Percentiles rank a stretch among this genome's conserved stretches.
These are phyloP conservation scores for Nicotiana noctiflora DNA, from an alignment of 257 asterid species.

Conservation along the genomic window DNA sequence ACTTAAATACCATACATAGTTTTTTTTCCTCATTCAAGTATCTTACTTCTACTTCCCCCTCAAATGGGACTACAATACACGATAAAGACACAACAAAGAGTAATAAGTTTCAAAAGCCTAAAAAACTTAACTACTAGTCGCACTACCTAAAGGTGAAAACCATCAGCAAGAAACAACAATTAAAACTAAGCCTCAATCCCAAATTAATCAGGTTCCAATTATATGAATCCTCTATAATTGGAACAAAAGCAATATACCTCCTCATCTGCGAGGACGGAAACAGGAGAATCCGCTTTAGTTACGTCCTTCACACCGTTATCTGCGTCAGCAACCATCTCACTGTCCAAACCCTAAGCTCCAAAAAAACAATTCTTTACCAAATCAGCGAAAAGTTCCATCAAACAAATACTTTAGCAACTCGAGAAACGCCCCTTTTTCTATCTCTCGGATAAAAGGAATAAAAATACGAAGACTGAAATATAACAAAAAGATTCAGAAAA, in stretches of 20 bases:
- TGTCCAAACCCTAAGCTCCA: slow-evolving; percentile 19
- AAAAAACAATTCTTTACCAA: not conserved
- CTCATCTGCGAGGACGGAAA: slow-evolving; percentile 93
- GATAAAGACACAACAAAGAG: not conserved
- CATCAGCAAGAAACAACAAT: not conserved
- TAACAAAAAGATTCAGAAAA: not conserved
- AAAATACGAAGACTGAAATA: not conserved
- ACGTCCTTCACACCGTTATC: slow-evolving; percentile 55
- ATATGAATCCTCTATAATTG: not conserved
- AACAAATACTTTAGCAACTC: not conserved
- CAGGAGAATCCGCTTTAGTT: slow-evolving; percentile 67
- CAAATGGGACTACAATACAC: not conserved
- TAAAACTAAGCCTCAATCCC: not conserved
- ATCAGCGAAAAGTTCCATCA: not conserved
- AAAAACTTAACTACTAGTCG: not conserved
- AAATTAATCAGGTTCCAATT: not conserved
- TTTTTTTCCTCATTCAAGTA: not conserved
- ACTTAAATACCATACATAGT: no score
- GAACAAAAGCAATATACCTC: slow-evolving; percentile 41
- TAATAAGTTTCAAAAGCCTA: not conserved
- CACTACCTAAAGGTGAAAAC: not conserved
- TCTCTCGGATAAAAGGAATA: not conserved
- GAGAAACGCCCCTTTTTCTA: not conserved
- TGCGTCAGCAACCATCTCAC: slow-evolving; percentile 14
- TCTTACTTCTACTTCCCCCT: not conserved